Evolutionary conservation across 768 basidiomycete genomes (phyloP).

Genomic region (Tylopilus plumbeoviolaceoides): DNA sequence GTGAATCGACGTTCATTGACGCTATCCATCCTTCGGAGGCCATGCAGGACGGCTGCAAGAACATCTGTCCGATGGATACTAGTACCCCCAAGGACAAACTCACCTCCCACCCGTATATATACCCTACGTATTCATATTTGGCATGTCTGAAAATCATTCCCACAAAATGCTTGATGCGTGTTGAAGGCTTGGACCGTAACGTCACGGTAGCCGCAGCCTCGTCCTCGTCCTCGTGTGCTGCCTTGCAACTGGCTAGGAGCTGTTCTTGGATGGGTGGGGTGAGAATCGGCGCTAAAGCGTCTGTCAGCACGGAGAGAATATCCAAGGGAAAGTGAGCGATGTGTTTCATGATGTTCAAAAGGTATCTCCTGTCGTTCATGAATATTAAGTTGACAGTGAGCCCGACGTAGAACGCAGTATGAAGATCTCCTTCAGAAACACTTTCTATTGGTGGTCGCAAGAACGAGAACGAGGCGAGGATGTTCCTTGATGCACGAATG

Average conservation of each 20-base stretch:
- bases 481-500: slow-evolving; percentile 37
- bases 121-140: slow-evolving; percentile 38
- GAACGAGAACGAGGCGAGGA: slow-evolving; percentile 31
- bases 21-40: slow-evolving; percentile 41
- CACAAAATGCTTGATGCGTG: slow-evolving; percentile 40
- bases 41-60: slow-evolving; percentile 31
- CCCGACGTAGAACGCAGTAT: slow-evolving; percentile 34
- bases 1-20: slow-evolving; percentile 39
- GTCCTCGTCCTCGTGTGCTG: slow-evolving; percentile 30
- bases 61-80: background rate
- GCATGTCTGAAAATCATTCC: slow-evolving; percentile 46
- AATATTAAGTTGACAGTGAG: slow-evolving; percentile 39
- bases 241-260: slow-evolving; percentile 31
- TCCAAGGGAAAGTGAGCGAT: slow-evolving; percentile 40
- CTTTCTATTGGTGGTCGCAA: slow-evolving; percentile 16
- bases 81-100: background rate
- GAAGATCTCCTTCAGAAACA: slow-evolving; percentile 31
- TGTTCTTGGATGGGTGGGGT: slow-evolving; percentile 17
- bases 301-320: slow-evolving; percentile 38
- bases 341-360: slow-evolving; percentile 31
- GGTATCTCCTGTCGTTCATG: slow-evolving; percentile 29
- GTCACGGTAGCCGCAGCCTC: slow-evolving; percentile 23
- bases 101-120: slow-evolving; percentile 51
- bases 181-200: slow-evolving; percentile 22
- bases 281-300: slow-evolving; percentile 35